phyloP scores from a whole-genome alignment of 345 rosid species.

The Dipteronia sinensis region DNA sequence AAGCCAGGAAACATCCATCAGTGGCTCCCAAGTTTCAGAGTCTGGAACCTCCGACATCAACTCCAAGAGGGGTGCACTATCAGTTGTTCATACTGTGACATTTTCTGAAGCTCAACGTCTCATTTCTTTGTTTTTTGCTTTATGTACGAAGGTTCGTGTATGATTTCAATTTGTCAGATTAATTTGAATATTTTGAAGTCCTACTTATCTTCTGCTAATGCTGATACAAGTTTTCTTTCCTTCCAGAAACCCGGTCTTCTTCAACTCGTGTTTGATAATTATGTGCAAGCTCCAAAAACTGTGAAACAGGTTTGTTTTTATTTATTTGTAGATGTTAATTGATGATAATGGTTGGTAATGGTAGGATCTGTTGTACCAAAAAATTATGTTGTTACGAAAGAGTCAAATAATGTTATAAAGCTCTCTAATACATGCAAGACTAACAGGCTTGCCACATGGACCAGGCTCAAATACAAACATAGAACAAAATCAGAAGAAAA shows the following conservation, averaged over 20 bases:
- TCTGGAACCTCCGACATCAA: constrained; percentile 53
- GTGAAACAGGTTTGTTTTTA: constrained; percentile 71
- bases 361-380: neutral
- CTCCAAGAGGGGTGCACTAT: constrained; percentile 41
- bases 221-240: constrained; percentile 31
- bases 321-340: constrained; percentile 1
- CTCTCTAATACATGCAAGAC: neutral
- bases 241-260: constrained; percentile 88
- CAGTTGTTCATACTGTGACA: constrained; percentile 47
- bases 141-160: constrained; percentile 80
- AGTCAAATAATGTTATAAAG: neutral
- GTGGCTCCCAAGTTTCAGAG: constrained; percentile 51
- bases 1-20: constrained; percentile 53
- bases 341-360: neutral
- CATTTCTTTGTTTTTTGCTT: constrained; percentile 87
- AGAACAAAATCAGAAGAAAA: neutral
- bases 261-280: constrained; percentile 72
- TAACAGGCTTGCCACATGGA: neutral
- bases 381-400: neutral
- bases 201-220: constrained; percentile 11
- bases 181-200: constrained; percentile 10
- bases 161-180: constrained; percentile 15
- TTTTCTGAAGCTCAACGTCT: constrained; percentile 81
- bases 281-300: constrained; percentile 72
- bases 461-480: neutral